phyloP scores from a whole-genome alignment of 331 rosid species.

The Dryas integrifolia region DNA sequence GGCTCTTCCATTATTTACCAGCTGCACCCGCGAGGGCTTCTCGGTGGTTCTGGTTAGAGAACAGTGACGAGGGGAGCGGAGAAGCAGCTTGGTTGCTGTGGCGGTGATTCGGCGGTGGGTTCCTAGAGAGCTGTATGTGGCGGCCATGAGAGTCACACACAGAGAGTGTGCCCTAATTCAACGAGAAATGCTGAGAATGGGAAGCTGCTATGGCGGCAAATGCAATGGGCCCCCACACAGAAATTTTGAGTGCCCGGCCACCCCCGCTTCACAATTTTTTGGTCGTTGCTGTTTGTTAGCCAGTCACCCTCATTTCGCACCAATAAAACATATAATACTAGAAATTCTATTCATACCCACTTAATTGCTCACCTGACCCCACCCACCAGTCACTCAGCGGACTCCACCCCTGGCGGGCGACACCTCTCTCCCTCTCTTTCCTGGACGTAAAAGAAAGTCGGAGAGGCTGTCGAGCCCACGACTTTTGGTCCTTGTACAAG shows the following conservation, averaged over 20 bases:
- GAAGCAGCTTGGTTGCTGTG: neutral
- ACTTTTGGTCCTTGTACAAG: no score
- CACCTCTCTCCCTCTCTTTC: no score
- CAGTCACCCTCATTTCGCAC: no score
- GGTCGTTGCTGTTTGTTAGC: neutral
- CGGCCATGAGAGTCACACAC: constrained; percentile 1
- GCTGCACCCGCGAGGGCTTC: neutral
- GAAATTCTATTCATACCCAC: no score
- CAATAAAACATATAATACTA: no score
- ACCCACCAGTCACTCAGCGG: no score
- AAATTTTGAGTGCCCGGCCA: neutral
- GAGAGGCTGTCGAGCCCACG: no score
- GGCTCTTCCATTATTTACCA: neutral
- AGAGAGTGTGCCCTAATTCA: neutral
- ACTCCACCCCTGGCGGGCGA: no score
- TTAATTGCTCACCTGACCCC: no score
- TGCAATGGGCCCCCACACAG: no score
- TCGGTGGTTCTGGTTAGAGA: neutral
- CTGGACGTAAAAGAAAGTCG: no score
- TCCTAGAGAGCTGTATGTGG: constrained; percentile 7
- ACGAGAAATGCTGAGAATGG: neutral
- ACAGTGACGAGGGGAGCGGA: neutral
- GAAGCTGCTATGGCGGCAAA: no score
- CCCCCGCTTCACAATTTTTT: neutral
- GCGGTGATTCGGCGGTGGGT: constrained; percentile 5